Base-by-base conservation (phyloP, 1,139 yeast genomes). In the Geotrichum klebahnii region DNA sequence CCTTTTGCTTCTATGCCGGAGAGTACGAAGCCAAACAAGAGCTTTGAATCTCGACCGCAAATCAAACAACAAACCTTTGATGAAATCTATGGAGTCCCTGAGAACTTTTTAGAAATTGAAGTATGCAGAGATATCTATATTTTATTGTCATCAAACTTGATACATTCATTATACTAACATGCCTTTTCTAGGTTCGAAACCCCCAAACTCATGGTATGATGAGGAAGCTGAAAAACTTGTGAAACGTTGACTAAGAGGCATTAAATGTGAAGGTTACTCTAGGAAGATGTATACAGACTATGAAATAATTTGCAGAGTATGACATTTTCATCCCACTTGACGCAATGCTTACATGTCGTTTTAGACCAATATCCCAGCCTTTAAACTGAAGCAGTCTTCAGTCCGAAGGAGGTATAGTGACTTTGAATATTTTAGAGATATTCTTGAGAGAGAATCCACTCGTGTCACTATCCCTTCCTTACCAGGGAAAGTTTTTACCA, bases 21-120 rank as follows among this genome's bases (percentile, higher is more conserved):
- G 24, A 20, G 48, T 17, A 14, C 48, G 3, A 24, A 44, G 38
- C n/a, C 43, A 23, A 48, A 56, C 51, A 56, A 66, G 52, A 59
- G 68, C 45, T 66, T 65, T 53, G 71, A 68, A 50, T 63, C 67
- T 8, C 62, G 70, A 14, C 72, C 71, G 57, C 73, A 64, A 62
- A 72, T 67, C 57, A 79, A 77, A 57, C 77, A 74, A 56, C 95
- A 85, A 65, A 77, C 88, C 8, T 82, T 82, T 66, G 86, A 80
- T 57, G 96, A 88, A 61, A 77, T 86, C 42, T 92, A 92, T 62
- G 96, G 95, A 0, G 96, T 86, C 59, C 97, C 97, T 0, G 98
- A 92, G 67, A 88, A 89, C 68, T 88, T 89, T 62, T 75, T 92
- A 42, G 98, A 92, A 67, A 82, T 94, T 36, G 97, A 90, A 67